phyloP scores from a whole-genome alignment of 768 basidiomycete genomes.

The Epithele typhae region DNA sequence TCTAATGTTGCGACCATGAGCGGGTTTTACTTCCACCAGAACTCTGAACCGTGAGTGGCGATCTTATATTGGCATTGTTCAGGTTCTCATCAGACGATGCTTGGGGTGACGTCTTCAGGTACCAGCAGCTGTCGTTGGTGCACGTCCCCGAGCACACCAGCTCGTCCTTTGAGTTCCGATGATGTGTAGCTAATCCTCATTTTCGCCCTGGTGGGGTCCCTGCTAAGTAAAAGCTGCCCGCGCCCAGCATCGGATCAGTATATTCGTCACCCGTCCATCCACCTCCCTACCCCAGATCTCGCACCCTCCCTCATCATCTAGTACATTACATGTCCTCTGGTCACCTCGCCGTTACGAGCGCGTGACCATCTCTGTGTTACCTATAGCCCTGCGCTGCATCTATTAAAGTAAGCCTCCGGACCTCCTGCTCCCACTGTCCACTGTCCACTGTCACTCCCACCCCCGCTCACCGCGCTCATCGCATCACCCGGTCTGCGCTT shows the following conservation, averaged over 20 bases:
- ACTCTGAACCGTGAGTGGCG: conserved; percentile 90
- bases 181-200: background rate
- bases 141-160: conserved; percentile 73
- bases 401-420: conserved; percentile 1
- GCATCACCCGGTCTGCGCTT: conserved; percentile 5
- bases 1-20: conserved; percentile 68
- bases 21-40: conserved; percentile 92
- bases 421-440: background rate
- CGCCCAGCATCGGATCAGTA: too few species aligned
- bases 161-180: conserved; percentile 83
- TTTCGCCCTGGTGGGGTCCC: background rate
- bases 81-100: background rate
- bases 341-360: background rate
- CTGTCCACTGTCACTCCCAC: background rate
- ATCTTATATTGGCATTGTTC: too few species aligned
- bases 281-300: too few species aligned
- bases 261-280: too few species aligned
- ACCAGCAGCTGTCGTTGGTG: conserved; percentile 81
- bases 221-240: conserved; percentile 6
- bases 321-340: conserved; percentile 1
- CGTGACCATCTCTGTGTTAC: background rate
- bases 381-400: conserved; percentile 2
- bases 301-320: too few species aligned
- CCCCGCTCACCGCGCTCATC: conserved; percentile 1
- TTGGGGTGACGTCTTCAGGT: conserved; percentile 39